A percentile compares a stretch with the other conserved stretches of the same genome.
These are phyloP conservation scores for Phytophthora cajani DNA, from an alignment of 352 stramenopile species.

Conservation along the genomic window DNA sequence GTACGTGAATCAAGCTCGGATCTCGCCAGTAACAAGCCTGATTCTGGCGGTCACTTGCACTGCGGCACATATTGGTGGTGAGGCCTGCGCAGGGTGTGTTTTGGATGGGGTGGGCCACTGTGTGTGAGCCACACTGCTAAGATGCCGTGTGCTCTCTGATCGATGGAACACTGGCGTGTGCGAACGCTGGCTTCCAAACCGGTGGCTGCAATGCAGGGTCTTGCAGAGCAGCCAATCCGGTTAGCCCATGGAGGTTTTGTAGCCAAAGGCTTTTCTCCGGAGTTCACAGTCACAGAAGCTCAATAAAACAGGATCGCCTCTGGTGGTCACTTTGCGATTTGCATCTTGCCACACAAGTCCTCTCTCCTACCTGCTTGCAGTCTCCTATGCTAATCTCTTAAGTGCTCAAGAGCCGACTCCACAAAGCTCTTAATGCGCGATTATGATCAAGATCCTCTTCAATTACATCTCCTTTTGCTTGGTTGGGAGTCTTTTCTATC, in stretches of 20 bases:
- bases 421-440: too few relatives aligned
- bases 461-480: too few relatives aligned
- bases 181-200: background rate
- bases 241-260: conserved; percentile 10
- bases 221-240: background rate
- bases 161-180: background rate
- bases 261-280: too few relatives aligned
- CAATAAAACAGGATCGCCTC: too few relatives aligned
- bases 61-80: background rate
- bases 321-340: too few relatives aligned
- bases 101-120: background rate
- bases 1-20: background rate
- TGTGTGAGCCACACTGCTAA: background rate
- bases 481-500: too few relatives aligned
- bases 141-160: background rate
- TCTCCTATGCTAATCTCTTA: too few relatives aligned
- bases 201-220: background rate
- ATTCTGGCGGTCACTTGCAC: background rate
- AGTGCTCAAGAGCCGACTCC: too few relatives aligned
- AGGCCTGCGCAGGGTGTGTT: background rate
- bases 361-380: too few relatives aligned
- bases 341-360: too few relatives aligned
- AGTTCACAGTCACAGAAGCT: too few relatives aligned
- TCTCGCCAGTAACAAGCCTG: background rate
- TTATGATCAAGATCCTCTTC: too few relatives aligned